phyloP scores from a whole-genome alignment of 2,329 filamentous ascomycete species.

The Diplocarpon mali region DNA sequence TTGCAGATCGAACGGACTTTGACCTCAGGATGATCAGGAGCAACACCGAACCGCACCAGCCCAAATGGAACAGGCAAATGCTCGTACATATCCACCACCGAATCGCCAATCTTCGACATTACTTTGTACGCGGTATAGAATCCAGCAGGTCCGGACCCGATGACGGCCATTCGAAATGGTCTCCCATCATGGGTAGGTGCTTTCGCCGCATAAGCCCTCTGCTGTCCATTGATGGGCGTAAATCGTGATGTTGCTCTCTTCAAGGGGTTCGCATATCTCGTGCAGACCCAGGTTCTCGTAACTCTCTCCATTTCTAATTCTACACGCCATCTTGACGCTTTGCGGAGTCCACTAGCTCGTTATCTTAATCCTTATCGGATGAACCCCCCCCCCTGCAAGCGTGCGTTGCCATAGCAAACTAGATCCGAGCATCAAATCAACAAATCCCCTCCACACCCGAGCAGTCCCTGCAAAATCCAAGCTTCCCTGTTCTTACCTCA shows the following conservation, averaged over 20 bases:
- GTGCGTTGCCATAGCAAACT: conserved; percentile 27
- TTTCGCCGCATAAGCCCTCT: conserved; percentile 20
- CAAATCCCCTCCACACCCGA: not conserved
- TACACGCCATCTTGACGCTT: conserved; percentile 9
- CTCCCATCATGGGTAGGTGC: conserved; percentile 26
- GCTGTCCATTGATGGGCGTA: conserved; percentile 3
- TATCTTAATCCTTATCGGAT: conserved; percentile 11
- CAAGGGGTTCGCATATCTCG: conserved; percentile 17
- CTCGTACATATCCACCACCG: conserved; percentile 91
- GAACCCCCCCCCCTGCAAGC: conserved; percentile 1
- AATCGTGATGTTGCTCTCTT: not conserved
- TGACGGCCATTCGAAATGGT: conserved; percentile 69
- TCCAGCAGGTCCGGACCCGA: conserved; percentile 89
- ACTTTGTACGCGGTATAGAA: conserved; percentile 90
- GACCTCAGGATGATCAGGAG: conserved; percentile 96
- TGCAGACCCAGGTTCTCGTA: conserved; percentile 21
- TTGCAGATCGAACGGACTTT: conserved; percentile 47
- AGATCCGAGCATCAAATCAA: conserved; percentile 5
- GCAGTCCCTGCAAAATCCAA: conserved; percentile 6
- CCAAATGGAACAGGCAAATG: conserved; percentile 86
- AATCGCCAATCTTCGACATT: conserved; percentile 61
- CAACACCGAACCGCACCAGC: conserved; percentile 85
- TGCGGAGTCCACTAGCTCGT: not conserved
- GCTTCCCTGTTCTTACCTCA: conserved; percentile 16
- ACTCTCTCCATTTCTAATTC: conserved; percentile 17